Percentiles rank a stretch among this genome's conserved stretches.
These are phyloP conservation scores for Suhomyces kilbournensis DNA, from an alignment of 805 yeast species.

Conservation along the genomic window DNA sequence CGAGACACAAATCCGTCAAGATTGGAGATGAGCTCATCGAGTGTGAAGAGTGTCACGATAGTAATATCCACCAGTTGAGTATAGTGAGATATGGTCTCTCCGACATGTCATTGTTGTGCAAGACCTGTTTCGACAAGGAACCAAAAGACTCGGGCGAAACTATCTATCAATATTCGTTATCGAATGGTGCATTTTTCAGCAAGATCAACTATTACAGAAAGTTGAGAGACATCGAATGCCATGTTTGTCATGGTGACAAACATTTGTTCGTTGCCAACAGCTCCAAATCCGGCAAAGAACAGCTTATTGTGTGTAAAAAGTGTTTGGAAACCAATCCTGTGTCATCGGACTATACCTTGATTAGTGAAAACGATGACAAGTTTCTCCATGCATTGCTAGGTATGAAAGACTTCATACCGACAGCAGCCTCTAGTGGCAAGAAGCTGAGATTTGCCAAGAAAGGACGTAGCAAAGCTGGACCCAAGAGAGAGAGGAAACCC, in stretches of 20 bases:
- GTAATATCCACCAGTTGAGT: conserved; percentile 51
- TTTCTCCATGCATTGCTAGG: conserved; percentile 49
- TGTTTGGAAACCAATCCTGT: conserved; percentile 31
- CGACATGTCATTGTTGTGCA: conserved; percentile 52
- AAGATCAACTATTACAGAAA: conserved; percentile 46
- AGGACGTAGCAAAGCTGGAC: conserved; percentile 24
- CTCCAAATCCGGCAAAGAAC: conserved; percentile 11
- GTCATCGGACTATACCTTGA: conserved; percentile 17
- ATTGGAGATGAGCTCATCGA: conserved; percentile 42
- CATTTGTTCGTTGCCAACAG: conserved; percentile 34
- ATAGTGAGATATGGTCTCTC: conserved; percentile 53
- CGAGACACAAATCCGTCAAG: conserved; percentile 51
- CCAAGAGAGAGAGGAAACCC: conserved; percentile 9
- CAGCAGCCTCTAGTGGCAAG: conserved; percentile 11
- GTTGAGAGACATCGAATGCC: conserved; percentile 51
- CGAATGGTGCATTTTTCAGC: conserved; percentile 54
- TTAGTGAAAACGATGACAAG: conserved; percentile 46
- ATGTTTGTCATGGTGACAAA: conserved; percentile 40
- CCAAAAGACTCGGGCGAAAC: conserved; percentile 32
- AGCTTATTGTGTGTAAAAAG: conserved; percentile 39
- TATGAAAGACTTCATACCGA: conserved; percentile 39
- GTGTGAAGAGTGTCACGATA: conserved; percentile 56
- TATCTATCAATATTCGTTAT: conserved; percentile 47
- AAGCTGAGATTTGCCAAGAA: conserved; percentile 9
- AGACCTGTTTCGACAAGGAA: conserved; percentile 41